phyloP scores from a whole-genome alignment of 176 grass and related monocot genomes.

The Oryza punctata region DNA sequence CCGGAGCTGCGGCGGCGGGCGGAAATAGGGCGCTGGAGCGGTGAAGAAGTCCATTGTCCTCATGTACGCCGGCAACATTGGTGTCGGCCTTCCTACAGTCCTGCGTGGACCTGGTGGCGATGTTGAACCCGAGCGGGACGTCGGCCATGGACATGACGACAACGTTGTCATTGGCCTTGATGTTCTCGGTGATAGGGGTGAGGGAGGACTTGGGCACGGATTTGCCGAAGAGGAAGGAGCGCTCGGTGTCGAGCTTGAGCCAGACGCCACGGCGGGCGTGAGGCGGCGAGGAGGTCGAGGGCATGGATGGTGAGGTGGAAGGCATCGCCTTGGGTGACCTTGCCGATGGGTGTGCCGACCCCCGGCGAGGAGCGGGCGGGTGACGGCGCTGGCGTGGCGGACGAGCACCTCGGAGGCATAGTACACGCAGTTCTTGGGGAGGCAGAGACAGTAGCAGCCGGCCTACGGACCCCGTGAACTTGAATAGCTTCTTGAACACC shows the following conservation, averaged over 20 bases:
- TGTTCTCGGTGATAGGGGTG: constrained; percentile 85
- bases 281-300: constrained; percentile 83
- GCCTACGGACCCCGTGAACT: constrained; percentile 71
- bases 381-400: constrained; percentile 58
- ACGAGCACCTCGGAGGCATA: constrained; percentile 78
- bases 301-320: constrained; percentile 85
- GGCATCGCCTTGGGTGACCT: constrained; percentile 75
- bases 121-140: constrained; percentile 73
- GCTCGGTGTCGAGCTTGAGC: constrained; percentile 84
- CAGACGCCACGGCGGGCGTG: constrained; percentile 84
- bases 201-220: constrained; percentile 85
- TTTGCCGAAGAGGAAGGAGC: constrained; percentile 85
- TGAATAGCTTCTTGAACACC: constrained; percentile 91
- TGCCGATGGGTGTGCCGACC: constrained; percentile 79
- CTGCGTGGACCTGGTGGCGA: constrained; percentile 67
- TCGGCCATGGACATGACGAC: constrained; percentile 88
- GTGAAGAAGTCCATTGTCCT: too few relatives aligned
- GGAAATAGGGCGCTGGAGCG: too few relatives aligned
- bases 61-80: too few relatives aligned
- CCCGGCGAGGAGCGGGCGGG: constrained; percentile 60
- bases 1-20: too few relatives aligned
- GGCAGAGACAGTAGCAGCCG: constrained; percentile 76
- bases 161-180: constrained; percentile 67
- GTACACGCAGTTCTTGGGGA: constrained; percentile 89
- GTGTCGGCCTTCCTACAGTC: constrained; percentile 84